A percentile compares a stretch with the other conserved stretches of the same genome.
These are phyloP conservation scores for Didymellaceae sp. DNA, from an alignment of 2,329 filamentous ascomycete genomes.

Conservation along the genomic window DNA sequence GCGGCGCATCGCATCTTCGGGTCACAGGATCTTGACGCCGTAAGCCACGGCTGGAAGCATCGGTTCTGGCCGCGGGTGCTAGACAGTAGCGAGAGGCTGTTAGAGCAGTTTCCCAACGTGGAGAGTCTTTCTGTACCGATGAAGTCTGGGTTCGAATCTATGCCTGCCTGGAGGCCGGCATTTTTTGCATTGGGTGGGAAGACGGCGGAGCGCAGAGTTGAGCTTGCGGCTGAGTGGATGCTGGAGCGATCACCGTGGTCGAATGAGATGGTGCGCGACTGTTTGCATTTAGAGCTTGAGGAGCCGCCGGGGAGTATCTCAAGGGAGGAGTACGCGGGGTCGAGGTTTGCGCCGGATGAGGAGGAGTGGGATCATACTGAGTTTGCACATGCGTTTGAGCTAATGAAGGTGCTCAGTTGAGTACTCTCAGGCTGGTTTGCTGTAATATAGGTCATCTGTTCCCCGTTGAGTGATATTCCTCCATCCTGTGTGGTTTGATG, in stretches of 20 bases:
- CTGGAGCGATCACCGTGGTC: conserved; percentile 27
- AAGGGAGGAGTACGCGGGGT: conserved; percentile 28
- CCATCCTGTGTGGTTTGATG: too few species aligned
- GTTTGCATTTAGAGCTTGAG: conserved; percentile 37
- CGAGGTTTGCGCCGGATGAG: conserved; percentile 28
- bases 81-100: conserved; percentile 19
- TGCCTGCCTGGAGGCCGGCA: conserved; percentile 32
- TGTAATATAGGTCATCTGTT: too few species aligned
- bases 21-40: conserved; percentile 29
- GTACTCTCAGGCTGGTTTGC: too few species aligned
- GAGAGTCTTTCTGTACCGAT: conserved; percentile 34
- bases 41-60: conserved; percentile 37
- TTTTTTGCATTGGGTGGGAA: conserved; percentile 35
- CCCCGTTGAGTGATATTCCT: too few species aligned
- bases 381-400: conserved; percentile 13
- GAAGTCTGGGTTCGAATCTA: conserved; percentile 23
- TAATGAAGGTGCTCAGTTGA: conserved; percentile 7
- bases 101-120: conserved; percentile 33
- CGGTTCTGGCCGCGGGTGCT: conserved; percentile 40
- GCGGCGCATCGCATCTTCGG: conserved; percentile 31
- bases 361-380: conserved; percentile 38
- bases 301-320: conserved; percentile 13
- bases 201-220: conserved; percentile 36
- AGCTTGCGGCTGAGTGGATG: conserved; percentile 37
- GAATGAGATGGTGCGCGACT: conserved; percentile 28